Evolutionary conservation across 768 basidiomycete species (phyloP), one percentile per base, ranked within the genome.

Genomic region (Suillus tomentosus): DNA sequence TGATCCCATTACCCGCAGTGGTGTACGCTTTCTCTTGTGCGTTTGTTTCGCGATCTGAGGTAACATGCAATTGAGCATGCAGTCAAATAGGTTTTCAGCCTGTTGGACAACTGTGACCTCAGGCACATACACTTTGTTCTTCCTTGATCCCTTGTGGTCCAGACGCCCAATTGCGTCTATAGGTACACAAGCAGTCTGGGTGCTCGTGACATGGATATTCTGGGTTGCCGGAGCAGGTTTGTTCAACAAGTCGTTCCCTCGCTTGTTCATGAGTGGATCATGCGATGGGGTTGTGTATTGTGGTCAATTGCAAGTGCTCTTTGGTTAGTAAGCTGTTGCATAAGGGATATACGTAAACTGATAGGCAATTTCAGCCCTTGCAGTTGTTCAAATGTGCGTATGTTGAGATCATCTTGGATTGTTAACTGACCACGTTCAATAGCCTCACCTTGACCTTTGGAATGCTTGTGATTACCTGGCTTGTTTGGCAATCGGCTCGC

Each of bases 71-170:
- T 42, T 60, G 43, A 27, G 68, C 60, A 65, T 39, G 51, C 58
- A 15, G 58, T 43, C 19, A 54, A 59, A 31, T 65, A 89, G 88
- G 60, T 87, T 87, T 68, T 74, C 80, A 19, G 80, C 85, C 3
- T 85, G 81, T 68, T 89, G 88, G 88, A 88, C 88, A 34, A 73
- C 81, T 3, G 64, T 84, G 7, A 87, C 83, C 19, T 81, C 84
- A 13, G 82, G 81, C 34, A 76, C 74, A 24, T 85, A 84, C 62
- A 81, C 82, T n/a, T 72, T 87, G 47, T 79, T 88, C 43, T 87
- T 88, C 71, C 74, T 88, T 6, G 87, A 89, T 69, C 86, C 87
- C 1, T 73, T 75, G 17, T 87, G 84, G 81, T 83, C 85, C 22
- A 81, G 75, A 63, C 80, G 82, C 62, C 79, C 83, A 4, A 65